phyloP scores from a whole-genome alignment of 208 protist species.

The Acanthamoeba culbertsoni region DNA sequence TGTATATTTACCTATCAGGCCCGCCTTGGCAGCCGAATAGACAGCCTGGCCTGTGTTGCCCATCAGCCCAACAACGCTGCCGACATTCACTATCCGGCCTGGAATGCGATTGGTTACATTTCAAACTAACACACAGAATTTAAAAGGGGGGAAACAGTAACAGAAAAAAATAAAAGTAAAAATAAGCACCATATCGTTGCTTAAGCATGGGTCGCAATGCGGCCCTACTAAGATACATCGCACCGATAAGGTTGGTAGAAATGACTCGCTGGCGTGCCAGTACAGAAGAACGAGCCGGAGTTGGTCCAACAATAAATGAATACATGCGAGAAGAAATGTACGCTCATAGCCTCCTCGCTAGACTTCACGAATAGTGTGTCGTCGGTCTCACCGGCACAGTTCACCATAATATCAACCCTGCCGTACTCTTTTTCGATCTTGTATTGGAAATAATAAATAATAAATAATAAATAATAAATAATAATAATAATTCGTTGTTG shows the following conservation, averaged over 20 bases:
- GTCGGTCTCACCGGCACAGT: neutral
- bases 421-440: slow-evolving; percentile 38
- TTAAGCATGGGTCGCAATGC: neutral
- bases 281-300: neutral
- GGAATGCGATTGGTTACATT: too few species aligned
- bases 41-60: slow-evolving; percentile 10
- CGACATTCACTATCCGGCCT: slow-evolving; percentile 2
- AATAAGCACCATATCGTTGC: neutral
- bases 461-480: too few species aligned
- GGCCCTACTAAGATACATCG: slow-evolving; percentile 28
- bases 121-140: too few species aligned
- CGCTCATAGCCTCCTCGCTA: neutral
- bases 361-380: slow-evolving; percentile 6
- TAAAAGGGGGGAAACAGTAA: too few species aligned
- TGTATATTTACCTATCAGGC: neutral
- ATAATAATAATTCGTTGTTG: too few species aligned
- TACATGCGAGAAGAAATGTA: neutral
- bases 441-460: too few species aligned
- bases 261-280: neutral
- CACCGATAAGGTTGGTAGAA: neutral
- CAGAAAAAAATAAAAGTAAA: too few species aligned
- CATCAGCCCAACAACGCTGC: slow-evolving; percentile 38
- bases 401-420: neutral
- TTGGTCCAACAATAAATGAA: neutral
- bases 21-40: neutral